Evolutionary conservation across 2,329 filamentous ascomycete genomes (phyloP).

Genomic region (Monosporascus sp.): DNA sequence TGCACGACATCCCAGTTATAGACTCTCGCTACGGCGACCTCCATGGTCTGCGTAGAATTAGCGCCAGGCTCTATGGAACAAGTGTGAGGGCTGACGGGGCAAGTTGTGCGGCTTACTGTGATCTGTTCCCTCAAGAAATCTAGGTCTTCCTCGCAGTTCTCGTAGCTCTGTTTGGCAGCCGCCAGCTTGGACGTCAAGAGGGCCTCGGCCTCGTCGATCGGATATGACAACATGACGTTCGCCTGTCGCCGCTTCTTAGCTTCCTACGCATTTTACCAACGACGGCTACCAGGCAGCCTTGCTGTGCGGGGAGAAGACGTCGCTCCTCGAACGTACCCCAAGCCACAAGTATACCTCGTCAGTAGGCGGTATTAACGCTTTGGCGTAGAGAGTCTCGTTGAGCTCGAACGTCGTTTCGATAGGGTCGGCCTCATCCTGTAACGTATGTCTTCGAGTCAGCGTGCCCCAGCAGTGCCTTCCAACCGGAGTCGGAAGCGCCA

Average conservation of each 20-base stretch:
- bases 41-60: constrained; percentile 66
- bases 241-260: constrained; percentile 46
- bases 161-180: constrained; percentile 72
- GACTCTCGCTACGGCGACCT: constrained; percentile 93
- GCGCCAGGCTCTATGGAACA: constrained; percentile 6
- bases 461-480: not conserved
- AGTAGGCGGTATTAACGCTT: constrained; percentile 73
- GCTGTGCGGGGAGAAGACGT: no score
- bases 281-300: no score
- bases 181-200: constrained; percentile 72
- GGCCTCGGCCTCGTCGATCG: constrained; percentile 77
- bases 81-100: no score
- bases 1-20: constrained; percentile 99
- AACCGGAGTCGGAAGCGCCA: constrained; percentile 6
- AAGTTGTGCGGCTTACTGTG: constrained; percentile 56
- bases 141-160: constrained; percentile 92
- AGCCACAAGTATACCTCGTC: constrained; percentile 97
- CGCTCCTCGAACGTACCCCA: constrained; percentile 53
- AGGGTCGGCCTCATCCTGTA: constrained; percentile 53
- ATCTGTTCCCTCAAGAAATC: constrained; percentile 96
- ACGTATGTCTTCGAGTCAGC: constrained; percentile 1
- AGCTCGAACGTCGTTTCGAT: constrained; percentile 93
- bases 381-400: constrained; percentile 91
- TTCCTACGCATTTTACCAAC: not conserved
- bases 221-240: constrained; percentile 96